These are phyloP conservation scores for Incumbomyces delicatus DNA, from an alignment of 2,329 filamentous ascomycete species.

Conservation along the genomic window DNA sequence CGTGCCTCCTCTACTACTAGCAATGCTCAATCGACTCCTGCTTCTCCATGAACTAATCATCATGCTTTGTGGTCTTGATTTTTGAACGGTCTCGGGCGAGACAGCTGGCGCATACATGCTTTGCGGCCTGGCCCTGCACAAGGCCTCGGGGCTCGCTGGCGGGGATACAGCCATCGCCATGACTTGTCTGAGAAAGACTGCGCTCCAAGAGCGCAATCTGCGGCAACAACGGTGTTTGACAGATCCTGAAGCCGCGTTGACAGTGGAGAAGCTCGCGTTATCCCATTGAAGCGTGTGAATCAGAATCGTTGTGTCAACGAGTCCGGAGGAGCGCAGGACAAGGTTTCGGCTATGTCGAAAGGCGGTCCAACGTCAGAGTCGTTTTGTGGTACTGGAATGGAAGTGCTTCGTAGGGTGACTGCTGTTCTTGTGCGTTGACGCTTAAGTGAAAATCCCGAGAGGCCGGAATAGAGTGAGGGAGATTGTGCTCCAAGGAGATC, in stretches of 20 bases:
- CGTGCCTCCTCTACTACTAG: slow-evolving; percentile 62
- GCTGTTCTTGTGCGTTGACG: no score
- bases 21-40: slow-evolving; percentile 72
- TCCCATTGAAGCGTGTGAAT: not conserved
- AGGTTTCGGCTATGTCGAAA: no score
- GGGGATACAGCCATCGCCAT: slow-evolving; percentile 18
- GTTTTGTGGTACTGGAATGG: no score
- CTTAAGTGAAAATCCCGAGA: no score
- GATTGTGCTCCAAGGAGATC: no score
- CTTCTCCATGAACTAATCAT: slow-evolving; percentile 66
- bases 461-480: no score
- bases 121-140: slow-evolving; percentile 15
- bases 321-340: no score
- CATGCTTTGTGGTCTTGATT: slow-evolving; percentile 66
- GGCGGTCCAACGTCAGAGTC: no score
- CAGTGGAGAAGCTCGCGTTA: not conserved
- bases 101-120: slow-evolving; percentile 16
- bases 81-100: slow-evolving; percentile 18
- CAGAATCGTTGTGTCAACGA: not conserved
- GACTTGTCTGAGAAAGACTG: not conserved
- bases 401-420: no score
- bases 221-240: not conserved
- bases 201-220: slow-evolving; percentile 4
- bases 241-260: not conserved
- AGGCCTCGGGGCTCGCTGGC: slow-evolving; percentile 18